phyloP scores from a whole-genome alignment of 202 grass and related monocot species.

The Setaria viridis region DNA sequence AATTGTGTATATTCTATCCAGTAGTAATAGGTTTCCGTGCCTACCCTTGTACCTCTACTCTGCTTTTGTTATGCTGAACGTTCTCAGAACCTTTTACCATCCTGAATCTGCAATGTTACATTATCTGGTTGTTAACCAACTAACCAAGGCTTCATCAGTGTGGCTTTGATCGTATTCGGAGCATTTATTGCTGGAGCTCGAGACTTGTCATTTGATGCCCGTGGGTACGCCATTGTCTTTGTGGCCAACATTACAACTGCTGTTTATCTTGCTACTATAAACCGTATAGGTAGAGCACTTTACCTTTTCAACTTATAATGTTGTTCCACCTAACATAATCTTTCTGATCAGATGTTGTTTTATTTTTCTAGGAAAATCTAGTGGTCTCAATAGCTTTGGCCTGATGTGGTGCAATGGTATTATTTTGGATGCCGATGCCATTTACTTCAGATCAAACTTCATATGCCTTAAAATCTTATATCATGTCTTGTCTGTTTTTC shows the following conservation, averaged over 20 bases:
- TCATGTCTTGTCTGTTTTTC: slow-evolving; percentile 41
- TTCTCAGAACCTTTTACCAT: slow-evolving; percentile 24
- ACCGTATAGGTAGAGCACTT: slow-evolving; percentile 77
- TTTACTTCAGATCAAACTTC: slow-evolving; percentile 26
- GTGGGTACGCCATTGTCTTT: slow-evolving; percentile 89
- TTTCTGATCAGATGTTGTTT: slow-evolving; percentile 35
- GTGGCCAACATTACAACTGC: slow-evolving; percentile 94
- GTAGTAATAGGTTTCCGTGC: slow-evolving; percentile 27
- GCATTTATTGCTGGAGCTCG: slow-evolving; percentile 89
- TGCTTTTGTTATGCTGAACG: slow-evolving; percentile 11
- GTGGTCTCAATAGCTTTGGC: slow-evolving; percentile 96
- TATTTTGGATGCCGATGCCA: slow-evolving; percentile 17
- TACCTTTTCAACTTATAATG: slow-evolving; percentile 32
- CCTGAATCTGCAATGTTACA: slow-evolving; percentile 39
- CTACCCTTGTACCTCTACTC: not conserved
- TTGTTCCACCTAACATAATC: not conserved
- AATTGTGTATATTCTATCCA: not conserved
- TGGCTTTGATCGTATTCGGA: slow-evolving; percentile 95
- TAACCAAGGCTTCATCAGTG: slow-evolving; percentile 77
- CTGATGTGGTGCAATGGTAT: slow-evolving; percentile 99
- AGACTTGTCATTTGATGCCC: slow-evolving; percentile 94
- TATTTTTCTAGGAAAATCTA: slow-evolving; percentile 82
- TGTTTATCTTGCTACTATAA: slow-evolving; percentile 99
- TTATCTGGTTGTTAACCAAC: slow-evolving; percentile 53
- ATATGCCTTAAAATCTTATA: slow-evolving; percentile 20